Percentiles rank a stretch among this genome's conserved stretches.
Conservation (phyloP, 23 red algal genomes). For the Gracilaria caudata region DNA sequence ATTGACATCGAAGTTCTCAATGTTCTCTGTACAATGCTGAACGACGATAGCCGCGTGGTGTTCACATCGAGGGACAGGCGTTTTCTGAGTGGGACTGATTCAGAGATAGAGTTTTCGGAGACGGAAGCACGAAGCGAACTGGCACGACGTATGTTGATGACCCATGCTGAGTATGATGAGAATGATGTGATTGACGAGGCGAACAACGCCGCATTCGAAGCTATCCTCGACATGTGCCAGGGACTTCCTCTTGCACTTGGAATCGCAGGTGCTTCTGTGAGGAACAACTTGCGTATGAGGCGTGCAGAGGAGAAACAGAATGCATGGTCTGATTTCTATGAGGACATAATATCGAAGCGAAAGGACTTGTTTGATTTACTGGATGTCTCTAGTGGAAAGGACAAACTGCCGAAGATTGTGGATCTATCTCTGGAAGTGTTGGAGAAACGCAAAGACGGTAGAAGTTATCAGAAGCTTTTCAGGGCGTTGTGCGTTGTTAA, state of each 20-base stretch:
- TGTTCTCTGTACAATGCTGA: not conserved
- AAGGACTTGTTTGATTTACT: conserved; percentile 7
- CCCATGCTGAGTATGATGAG: not conserved
- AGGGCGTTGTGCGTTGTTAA: conserved; percentile 10
- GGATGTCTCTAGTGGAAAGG: not conserved
- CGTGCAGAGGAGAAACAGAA: not conserved
- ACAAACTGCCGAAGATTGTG: conserved; percentile 13
- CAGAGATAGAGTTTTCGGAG: conserved; percentile 1
- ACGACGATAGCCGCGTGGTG: too few species aligned
- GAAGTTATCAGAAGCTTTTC: conserved; percentile 4
- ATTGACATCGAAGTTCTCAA: conserved; percentile 16
- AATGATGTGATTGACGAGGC: not conserved
- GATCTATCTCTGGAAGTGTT: conserved; percentile 4
- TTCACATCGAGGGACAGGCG: conserved; percentile 14
- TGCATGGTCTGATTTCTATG: conserved; percentile 16
- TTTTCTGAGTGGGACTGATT: not conserved
- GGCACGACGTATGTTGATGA: conserved; percentile 2
- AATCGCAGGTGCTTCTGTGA: conserved; percentile 7
- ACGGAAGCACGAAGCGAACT: not conserved
- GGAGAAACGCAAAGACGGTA: not conserved
- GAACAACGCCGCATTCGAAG: not conserved
- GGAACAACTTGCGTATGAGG: not conserved
- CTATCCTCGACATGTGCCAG: conserved; percentile 20
- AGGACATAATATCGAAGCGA: not conserved
- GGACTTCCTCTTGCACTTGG: conserved; percentile 25